phyloP scores from a whole-genome alignment of 2,329 filamentous ascomycete genomes.

The Neopestalotiopsis sp. region DNA sequence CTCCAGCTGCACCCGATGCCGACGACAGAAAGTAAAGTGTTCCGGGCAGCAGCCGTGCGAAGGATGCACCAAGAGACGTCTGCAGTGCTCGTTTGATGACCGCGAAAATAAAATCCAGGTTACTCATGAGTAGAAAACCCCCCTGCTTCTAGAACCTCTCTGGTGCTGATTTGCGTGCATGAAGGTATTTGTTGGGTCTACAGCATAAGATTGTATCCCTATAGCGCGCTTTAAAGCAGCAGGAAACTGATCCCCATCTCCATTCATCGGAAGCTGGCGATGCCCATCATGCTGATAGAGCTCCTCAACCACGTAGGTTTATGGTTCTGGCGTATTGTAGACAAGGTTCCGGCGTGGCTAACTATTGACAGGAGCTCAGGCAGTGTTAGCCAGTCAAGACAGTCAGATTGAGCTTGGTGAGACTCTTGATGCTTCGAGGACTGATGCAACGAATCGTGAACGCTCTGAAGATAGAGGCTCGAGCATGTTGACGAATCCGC shows the following conservation, averaged over 20 bases:
- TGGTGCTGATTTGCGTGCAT: constrained; percentile 1
- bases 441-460: neutral
- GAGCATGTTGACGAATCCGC: constrained; percentile 44
- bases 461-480: neutral
- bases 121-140: constrained; percentile 46
- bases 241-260: neutral
- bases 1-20: constrained; percentile 48
- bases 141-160: neutral
- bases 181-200: constrained; percentile 29
- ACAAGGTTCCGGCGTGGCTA: neutral
- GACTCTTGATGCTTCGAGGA: constrained; percentile 19
- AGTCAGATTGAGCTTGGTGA: constrained; percentile 34
- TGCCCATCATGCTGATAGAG: neutral
- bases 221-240: neutral
- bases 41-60: constrained; percentile 48
- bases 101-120: constrained; percentile 56
- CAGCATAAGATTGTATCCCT: neutral
- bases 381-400: constrained; percentile 29
- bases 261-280: neutral
- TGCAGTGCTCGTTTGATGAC: constrained; percentile 49
- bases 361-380: constrained; percentile 28
- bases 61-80: constrained; percentile 46
- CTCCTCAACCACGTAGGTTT: neutral
- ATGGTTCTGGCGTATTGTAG: no score
- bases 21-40: constrained; percentile 51